These are phyloP conservation scores for Pseudocercospora crystallina DNA, from an alignment of 2,329 filamentous ascomycete genomes.

Conservation along the genomic window DNA sequence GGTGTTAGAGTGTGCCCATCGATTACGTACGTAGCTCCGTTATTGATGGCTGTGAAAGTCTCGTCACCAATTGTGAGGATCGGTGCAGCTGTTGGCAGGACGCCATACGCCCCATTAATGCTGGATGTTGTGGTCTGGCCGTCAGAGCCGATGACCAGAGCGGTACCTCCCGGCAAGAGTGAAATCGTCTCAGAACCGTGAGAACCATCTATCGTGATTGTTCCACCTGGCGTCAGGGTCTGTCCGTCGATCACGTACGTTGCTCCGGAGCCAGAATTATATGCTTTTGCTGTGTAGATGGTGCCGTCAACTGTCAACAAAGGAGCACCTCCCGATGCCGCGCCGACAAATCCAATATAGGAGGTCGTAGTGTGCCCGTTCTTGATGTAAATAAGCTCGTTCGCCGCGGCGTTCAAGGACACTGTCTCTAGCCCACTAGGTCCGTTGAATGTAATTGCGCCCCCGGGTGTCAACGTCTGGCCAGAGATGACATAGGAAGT, in stretches of 20 bases:
- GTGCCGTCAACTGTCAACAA: conserved; percentile 29
- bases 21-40: conserved; percentile 39
- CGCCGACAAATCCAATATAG: conserved; percentile 18
- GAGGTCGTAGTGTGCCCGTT: conserved; percentile 27
- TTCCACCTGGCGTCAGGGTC: conserved; percentile 40
- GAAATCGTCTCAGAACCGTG: conserved; percentile 34
- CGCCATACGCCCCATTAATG: conserved; percentile 26
- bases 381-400: conserved; percentile 21
- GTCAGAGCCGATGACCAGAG: conserved; percentile 16
- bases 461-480: conserved; percentile 29
- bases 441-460: conserved; percentile 25
- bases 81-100: conserved; percentile 29
- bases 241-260: conserved; percentile 39
- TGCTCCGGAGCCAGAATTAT: conserved; percentile 31
- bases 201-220: conserved; percentile 24
- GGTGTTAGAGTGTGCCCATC: conserved; percentile 41
- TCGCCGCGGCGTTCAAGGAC: conserved; percentile 34
- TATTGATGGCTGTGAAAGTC: conserved; percentile 32
- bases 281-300: conserved; percentile 28
- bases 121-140: conserved; percentile 29
- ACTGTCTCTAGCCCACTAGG: conserved; percentile 30
- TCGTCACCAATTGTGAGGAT: conserved; percentile 33
- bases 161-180: conserved; percentile 36
- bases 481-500: conserved; percentile 30
- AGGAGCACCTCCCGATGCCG: conserved; percentile 22